Evolutionary conservation across 129 eudicot species (phyloP), one percentile per base, ranked within the genome.

Genomic region (Pseudognaphalium luteoalbum): DNA sequence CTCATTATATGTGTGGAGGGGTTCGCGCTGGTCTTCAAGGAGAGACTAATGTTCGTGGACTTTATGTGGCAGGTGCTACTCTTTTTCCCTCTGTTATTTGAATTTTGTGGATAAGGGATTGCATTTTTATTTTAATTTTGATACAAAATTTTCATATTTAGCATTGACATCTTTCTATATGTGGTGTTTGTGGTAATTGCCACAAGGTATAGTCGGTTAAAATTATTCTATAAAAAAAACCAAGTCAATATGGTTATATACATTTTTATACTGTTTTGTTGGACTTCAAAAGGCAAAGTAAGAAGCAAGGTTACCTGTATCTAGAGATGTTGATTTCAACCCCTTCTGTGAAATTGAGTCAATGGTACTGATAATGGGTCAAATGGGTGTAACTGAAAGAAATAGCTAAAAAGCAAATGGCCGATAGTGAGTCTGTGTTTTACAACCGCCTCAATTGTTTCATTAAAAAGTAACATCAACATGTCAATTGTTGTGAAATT

Each of bases 1-100:
- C 99, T 22, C 99, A 95, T 80, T 95, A 95, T 86, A 91, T 95
- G 99, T 95, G 99, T 77, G 99, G 99, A 14, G 99, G 99, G 57
- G 97, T 95, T 63, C 93, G 96, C 22, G 99, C 99, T 28, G 99
- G 97, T 69, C 99, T 91, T 17, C 85, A 89, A 66, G 99, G 99
- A 32, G 99, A 95, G 77, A 95, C 99, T 1, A 89, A 95, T 25
- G 94, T 95, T 29, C 76, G 68, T 44, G 97, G 99, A 15, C 96
- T 95, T 57, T 91, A 91, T 71, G 97, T 95, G 59, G 99, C 99
- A 37, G 97, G 97, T 83, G 58, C 56, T 73, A 47, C 4, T 65
- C 72, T 71, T 16, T n/a, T 30, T 68, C 76, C 59, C 62, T 17
- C 50, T 61, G 33, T 17, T 71, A 7, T 77, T 62, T 61, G 66